These are phyloP conservation scores for Suhomyces bokatorum DNA, from an alignment of 1,139 yeast species.

Conservation along the genomic window DNA sequence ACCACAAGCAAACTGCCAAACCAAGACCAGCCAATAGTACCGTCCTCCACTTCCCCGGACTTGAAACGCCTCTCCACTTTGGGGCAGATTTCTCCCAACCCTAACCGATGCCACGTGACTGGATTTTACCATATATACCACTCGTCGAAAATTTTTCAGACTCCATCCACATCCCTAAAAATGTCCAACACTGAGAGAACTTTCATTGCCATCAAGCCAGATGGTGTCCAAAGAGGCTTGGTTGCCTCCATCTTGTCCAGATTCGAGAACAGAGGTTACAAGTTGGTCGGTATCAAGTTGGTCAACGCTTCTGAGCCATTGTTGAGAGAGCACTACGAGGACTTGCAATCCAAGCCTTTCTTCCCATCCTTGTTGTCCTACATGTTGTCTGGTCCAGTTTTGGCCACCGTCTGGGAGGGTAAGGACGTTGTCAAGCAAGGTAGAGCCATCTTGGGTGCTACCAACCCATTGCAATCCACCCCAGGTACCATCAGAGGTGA, in stretches of 20 bases:
- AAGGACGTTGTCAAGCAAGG: conserved; percentile 99
- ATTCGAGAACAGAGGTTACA: conserved; percentile 97
- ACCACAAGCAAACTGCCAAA: no score
- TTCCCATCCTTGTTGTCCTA: conserved; percentile 93
- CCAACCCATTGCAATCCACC: conserved; percentile 95
- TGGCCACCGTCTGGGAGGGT: conserved; percentile 99
- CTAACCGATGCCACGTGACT: conserved; percentile 1
- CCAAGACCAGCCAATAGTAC: no score
- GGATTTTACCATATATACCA: conserved; percentile 2
- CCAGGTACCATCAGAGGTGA: conserved; percentile 99
- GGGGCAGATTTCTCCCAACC: neutral
- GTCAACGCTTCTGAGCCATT: conserved; percentile 82
- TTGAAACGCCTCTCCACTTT: neutral
- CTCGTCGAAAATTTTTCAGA: conserved; percentile 10
- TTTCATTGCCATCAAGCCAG: conserved; percentile 99
- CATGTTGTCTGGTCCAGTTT: conserved; percentile 98
- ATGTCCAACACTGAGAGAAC: conserved; percentile 78
- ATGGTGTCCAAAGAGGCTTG: conserved; percentile 99
- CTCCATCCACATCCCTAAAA: conserved; percentile 6
- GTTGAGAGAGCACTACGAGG: conserved; percentile 92
- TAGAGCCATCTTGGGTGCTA: conserved; percentile 96
- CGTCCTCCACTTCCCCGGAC: neutral
- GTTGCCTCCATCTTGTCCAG: conserved; percentile 86
- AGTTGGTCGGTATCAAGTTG: conserved; percentile 94
- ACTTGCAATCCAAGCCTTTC: conserved; percentile 94